These are phyloP conservation scores for Austropuccinia psidii DNA, from an alignment of 1,284 basidiomycete species.

Conservation along the genomic window DNA sequence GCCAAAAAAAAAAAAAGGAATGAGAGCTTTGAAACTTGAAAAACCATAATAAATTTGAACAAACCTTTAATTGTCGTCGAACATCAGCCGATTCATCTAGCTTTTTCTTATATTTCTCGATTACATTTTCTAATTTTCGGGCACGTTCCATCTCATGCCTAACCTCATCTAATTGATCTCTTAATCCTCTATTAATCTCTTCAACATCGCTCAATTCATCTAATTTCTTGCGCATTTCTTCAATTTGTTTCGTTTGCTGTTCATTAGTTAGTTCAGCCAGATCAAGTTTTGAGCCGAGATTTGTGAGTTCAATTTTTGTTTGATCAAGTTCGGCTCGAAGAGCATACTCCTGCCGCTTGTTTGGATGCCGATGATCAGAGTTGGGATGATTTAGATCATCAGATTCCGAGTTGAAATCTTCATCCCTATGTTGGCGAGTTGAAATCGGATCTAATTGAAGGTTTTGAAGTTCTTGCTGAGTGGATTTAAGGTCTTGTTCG, in stretches of 20 bases:
- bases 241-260: not conserved
- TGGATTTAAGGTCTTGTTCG: slow-evolving; percentile 17
- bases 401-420: not conserved
- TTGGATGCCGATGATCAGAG: slow-evolving; percentile 53
- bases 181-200: slow-evolving; percentile 67
- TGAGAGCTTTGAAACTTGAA: slow-evolving; percentile 24
- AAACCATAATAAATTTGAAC: slow-evolving; percentile 35
- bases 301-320: slow-evolving; percentile 61
- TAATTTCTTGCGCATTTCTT: slow-evolving; percentile 47
- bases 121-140: slow-evolving; percentile 89
- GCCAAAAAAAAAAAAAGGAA: not conserved
- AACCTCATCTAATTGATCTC: slow-evolving; percentile 90
- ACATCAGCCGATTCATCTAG: slow-evolving; percentile 86
- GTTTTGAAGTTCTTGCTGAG: slow-evolving; percentile 5
- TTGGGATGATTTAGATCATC: slow-evolving; percentile 1
- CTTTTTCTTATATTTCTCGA: slow-evolving; percentile 99
- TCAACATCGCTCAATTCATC: slow-evolving; percentile 74
- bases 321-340: slow-evolving; percentile 59
- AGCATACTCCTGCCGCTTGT: slow-evolving; percentile 57
- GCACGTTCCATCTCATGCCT: slow-evolving; percentile 75
- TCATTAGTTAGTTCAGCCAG: slow-evolving; percentile 21
- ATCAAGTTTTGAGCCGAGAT: slow-evolving; percentile 49
- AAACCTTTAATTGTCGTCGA: slow-evolving; percentile 72
- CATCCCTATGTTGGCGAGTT: not conserved
- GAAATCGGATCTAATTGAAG: slow-evolving; percentile 7